Conservation (phyloP, 108 stramenopile genomes). For the Epithemia pelagica region DNA sequence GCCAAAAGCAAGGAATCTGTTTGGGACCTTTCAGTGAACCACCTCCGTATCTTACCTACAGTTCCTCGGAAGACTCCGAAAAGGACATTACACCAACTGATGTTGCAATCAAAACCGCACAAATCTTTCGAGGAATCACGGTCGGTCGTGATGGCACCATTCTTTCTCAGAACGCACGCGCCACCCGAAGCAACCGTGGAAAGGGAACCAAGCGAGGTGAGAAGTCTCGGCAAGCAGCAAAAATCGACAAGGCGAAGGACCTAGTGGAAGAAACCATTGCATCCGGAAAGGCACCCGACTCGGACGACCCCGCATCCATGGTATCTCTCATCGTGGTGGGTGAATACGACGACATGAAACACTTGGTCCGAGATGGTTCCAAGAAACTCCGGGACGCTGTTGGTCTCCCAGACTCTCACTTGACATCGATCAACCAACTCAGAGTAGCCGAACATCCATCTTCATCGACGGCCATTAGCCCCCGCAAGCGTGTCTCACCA, state of each 20-base stretch:
- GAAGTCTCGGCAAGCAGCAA: conserved; percentile 76
- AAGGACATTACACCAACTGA: conserved; percentile 17
- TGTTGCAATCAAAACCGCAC: conserved; percentile 71
- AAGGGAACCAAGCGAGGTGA: conserved; percentile 64
- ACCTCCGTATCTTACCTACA: conserved; percentile 42
- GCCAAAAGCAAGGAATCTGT: not conserved
- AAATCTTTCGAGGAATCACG: conserved; percentile 79
- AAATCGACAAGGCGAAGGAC: conserved; percentile 85
- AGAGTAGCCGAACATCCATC: conserved; percentile 13
- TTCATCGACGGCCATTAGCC: conserved; percentile 13
- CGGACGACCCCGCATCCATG: conserved; percentile 67
- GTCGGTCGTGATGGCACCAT: conserved; percentile 70
- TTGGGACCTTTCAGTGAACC: conserved; percentile 37
- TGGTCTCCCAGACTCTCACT: conserved; percentile 44
- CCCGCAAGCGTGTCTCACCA: conserved; percentile 37
- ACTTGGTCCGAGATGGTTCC: conserved; percentile 84
- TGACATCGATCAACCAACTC: conserved; percentile 47
- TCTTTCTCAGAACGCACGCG: conserved; percentile 64
- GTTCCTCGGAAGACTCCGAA: conserved; percentile 38
- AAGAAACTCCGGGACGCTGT: conserved; percentile 71
- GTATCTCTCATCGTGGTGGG: conserved; percentile 68
- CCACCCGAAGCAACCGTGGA: conserved; percentile 54
- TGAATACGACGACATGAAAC: conserved; percentile 83
- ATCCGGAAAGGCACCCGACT: conserved; percentile 51
- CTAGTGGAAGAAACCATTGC: conserved; percentile 68